Evolutionary conservation across 805 yeast species (phyloP).

Genomic region (Pichia rugopelliculosa): DNA sequence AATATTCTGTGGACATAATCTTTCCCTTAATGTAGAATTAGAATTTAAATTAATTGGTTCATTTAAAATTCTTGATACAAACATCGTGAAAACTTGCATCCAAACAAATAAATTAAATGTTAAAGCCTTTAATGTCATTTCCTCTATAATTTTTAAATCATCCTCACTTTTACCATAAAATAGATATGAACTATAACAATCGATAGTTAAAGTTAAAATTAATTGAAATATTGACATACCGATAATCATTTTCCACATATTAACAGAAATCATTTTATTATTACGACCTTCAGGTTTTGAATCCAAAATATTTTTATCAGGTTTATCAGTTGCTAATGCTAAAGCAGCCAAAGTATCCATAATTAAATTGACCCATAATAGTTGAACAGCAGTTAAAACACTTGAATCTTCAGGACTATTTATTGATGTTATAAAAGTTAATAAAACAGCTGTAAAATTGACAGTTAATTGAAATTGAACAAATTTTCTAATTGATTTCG

Average conservation of each 20-base stretch:
- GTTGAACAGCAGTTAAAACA: slow-evolving; percentile 93
- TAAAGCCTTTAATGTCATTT: slow-evolving; percentile 64
- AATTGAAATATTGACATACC: slow-evolving; percentile 82
- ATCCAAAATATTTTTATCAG: slow-evolving; percentile 72
- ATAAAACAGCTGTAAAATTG: slow-evolving; percentile 89
- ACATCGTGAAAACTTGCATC: slow-evolving; percentile 92
- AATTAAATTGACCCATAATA: slow-evolving; percentile 93
- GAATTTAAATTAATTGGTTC: slow-evolving; percentile 55
- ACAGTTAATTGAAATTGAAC: slow-evolving; percentile 96
- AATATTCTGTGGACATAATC: slow-evolving; percentile 57
- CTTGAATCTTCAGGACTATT: slow-evolving; percentile 72
- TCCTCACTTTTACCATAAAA: slow-evolving; percentile 35
- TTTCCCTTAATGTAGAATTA: slow-evolving; percentile 44
- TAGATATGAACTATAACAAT: slow-evolving; percentile 65
- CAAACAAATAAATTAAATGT: slow-evolving; percentile 96
- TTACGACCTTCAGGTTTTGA: slow-evolving; percentile 79
- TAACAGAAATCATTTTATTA: slow-evolving; percentile 71
- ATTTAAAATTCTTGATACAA: slow-evolving; percentile 86
- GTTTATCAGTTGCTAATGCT: slow-evolving; percentile 96
- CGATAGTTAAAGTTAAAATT: slow-evolving; percentile 67
- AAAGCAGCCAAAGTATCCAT: slow-evolving; percentile 98
- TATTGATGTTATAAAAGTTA: slow-evolving; percentile 92
- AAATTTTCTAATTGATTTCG: slow-evolving; percentile 88
- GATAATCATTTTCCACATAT: slow-evolving; percentile 98
- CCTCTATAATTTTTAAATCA: slow-evolving; percentile 34